Conservation (phyloP, 257 asterid species). For the Nicotiana benthamiana region DNA sequence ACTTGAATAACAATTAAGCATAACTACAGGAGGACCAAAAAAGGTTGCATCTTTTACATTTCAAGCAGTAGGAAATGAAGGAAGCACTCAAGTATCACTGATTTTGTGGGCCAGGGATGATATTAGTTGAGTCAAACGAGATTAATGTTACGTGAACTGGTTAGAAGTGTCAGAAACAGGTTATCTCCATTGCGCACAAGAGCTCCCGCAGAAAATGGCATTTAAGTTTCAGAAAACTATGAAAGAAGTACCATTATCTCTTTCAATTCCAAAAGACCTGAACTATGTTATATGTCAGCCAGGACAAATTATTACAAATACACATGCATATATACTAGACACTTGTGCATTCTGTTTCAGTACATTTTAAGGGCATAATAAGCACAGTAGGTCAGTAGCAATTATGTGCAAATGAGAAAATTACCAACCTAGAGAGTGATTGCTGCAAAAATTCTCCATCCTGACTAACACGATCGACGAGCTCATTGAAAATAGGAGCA, state of each 20-base stretch:
- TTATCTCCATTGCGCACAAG: neutral
- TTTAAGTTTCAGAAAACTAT: neutral
- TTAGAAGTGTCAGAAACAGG: neutral
- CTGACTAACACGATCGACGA: constrained; percentile 84
- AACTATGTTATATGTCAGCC: neutral
- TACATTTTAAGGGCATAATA: neutral
- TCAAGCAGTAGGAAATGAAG: neutral
- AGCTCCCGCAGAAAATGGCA: neutral
- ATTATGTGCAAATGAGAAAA: neutral
- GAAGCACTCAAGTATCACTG: neutral
- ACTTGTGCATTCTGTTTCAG: neutral
- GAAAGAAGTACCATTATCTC: neutral
- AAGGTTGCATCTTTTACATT: neutral
- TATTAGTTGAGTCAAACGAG: neutral
- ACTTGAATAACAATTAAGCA: neutral
- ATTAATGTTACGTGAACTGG: neutral
- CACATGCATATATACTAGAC: neutral
- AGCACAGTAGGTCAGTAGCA: neutral
- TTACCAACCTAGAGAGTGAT: constrained; percentile 68
- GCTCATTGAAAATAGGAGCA: constrained; percentile 92
- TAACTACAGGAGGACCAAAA: neutral
- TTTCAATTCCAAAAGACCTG: neutral
- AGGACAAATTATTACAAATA: too few relatives aligned
- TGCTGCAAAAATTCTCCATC: constrained; percentile 79
- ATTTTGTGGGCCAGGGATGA: neutral